phyloP scores from a whole-genome alignment of 2,329 filamentous ascomycete genomes.

The Monilinia polystroma region DNA sequence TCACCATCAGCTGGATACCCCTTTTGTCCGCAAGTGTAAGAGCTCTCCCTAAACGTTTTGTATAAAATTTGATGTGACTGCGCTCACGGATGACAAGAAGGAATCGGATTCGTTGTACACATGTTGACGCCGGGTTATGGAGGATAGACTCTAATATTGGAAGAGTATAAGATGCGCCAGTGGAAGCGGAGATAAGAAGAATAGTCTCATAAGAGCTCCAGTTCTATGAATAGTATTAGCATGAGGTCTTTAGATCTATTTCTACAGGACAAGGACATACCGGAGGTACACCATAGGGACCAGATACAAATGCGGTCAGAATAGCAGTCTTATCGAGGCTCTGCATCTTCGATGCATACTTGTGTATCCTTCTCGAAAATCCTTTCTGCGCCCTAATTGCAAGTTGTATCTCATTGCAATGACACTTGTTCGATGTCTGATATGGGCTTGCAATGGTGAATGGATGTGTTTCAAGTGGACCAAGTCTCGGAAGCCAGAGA shows the following conservation, averaged over 20 bases:
- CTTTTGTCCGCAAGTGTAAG: constrained; percentile 45
- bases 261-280: neutral
- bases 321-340: constrained; percentile 33
- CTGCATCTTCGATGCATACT: constrained; percentile 45
- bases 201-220: constrained; percentile 61
- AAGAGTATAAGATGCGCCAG: constrained; percentile 60
- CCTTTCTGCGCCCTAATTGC: constrained; percentile 56
- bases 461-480: constrained; percentile 56
- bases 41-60: constrained; percentile 49
- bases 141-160: constrained; percentile 58
- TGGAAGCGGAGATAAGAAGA: constrained; percentile 60
- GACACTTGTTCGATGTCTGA: constrained; percentile 45
- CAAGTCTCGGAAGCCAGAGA: constrained; percentile 57
- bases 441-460: constrained; percentile 59
- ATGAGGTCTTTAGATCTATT: neutral
- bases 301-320: constrained; percentile 52
- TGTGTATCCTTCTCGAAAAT: constrained; percentile 56
- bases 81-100: constrained; percentile 52
- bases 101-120: constrained; percentile 54
- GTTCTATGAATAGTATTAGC: constrained; percentile 29
- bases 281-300: constrained; percentile 57
- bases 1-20: constrained; percentile 52
- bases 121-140: constrained; percentile 44
- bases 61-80: constrained; percentile 57
- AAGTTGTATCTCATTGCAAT: constrained; percentile 57